These are phyloP conservation scores for Lizonia empirigonia DNA, from an alignment of 2,329 filamentous ascomycete genomes.

Conservation along the genomic window DNA sequence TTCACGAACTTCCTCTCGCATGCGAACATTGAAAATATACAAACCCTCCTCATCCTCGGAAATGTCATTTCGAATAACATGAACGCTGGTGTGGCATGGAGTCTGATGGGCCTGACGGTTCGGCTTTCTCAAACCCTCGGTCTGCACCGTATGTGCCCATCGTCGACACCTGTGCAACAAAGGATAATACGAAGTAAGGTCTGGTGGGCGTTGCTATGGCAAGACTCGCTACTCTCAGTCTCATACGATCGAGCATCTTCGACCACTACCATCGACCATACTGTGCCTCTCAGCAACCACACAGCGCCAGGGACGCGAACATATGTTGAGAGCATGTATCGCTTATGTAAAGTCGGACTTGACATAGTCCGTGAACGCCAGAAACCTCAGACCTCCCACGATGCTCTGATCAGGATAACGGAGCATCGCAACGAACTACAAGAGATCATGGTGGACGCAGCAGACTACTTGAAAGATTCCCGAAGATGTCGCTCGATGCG, in stretches of 20 bases:
- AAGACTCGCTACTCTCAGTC: slow-evolving; percentile 67
- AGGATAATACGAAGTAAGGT: slow-evolving; percentile 48
- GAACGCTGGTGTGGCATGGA: slow-evolving; percentile 69
- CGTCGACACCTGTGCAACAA: slow-evolving; percentile 56
- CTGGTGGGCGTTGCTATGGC: slow-evolving; percentile 68
- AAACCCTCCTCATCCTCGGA: slow-evolving; percentile 65
- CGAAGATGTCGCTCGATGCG: slow-evolving; percentile 53
- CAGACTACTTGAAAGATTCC: slow-evolving; percentile 62
- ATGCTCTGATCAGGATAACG: slow-evolving; percentile 61
- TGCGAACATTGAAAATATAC: slow-evolving; percentile 65
- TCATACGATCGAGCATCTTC: slow-evolving; percentile 67
- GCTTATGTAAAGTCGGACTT: slow-evolving; percentile 62
- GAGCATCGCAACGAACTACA: slow-evolving; percentile 63
- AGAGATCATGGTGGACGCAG: slow-evolving; percentile 63
- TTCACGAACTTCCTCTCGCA: slow-evolving; percentile 69
- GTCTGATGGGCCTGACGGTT: slow-evolving; percentile 63
- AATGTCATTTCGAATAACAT: slow-evolving; percentile 68
- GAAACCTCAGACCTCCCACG: slow-evolving; percentile 58
- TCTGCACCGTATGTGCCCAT: slow-evolving; percentile 63
- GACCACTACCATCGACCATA: slow-evolving; percentile 59
- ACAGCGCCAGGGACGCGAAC: slow-evolving; percentile 56
- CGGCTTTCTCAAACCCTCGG: slow-evolving; percentile 66
- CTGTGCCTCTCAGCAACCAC: slow-evolving; percentile 47
- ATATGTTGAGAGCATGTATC: slow-evolving; percentile 64
- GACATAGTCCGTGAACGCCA: slow-evolving; percentile 66